These are phyloP conservation scores for Talaromyces amestolkiae DNA, from an alignment of 2,329 filamentous ascomycete genomes.

Conservation along the genomic window DNA sequence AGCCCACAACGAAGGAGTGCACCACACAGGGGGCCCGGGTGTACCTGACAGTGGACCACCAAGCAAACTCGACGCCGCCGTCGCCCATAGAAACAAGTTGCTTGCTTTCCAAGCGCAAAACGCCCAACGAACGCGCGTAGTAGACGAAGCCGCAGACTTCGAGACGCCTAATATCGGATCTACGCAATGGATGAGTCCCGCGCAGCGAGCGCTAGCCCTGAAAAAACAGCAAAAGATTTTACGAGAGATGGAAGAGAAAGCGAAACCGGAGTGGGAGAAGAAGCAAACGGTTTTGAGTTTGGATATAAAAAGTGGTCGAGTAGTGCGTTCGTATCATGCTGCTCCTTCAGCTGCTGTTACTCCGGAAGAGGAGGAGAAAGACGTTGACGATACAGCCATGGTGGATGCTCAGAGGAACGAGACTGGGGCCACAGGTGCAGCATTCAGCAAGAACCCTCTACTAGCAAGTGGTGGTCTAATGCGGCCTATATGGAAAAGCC, in stretches of 20 bases:
- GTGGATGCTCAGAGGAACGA: slow-evolving; percentile 21
- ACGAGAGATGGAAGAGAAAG: slow-evolving; percentile 82
- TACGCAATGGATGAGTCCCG: slow-evolving; percentile 80
- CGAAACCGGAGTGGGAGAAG: slow-evolving; percentile 84
- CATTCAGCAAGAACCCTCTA: slow-evolving; percentile 46
- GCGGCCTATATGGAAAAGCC: slow-evolving; percentile 45
- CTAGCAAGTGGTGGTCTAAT: slow-evolving; percentile 44
- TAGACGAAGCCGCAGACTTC: slow-evolving; percentile 78
- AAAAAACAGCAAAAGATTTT: slow-evolving; percentile 82
- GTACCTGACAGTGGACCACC: slow-evolving; percentile 30
- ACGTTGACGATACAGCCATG: slow-evolving; percentile 20
- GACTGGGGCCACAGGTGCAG: slow-evolving; percentile 28
- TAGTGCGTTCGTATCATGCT: slow-evolving; percentile 56
- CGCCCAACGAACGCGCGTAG: slow-evolving; percentile 75
- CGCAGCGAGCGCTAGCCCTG: slow-evolving; percentile 76
- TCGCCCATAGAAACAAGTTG: slow-evolving; percentile 76
- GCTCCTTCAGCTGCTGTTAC: slow-evolving; percentile 30
- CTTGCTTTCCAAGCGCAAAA: slow-evolving; percentile 83
- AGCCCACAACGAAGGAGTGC: slow-evolving; percentile 62
- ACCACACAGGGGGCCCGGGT: slow-evolving; percentile 37
- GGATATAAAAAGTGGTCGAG: slow-evolving; percentile 73
- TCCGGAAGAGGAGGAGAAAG: slow-evolving; percentile 22
- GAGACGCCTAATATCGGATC: slow-evolving; percentile 60
- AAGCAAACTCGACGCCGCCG: slow-evolving; percentile 66
- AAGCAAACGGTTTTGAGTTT: slow-evolving; percentile 79